Evolutionary conservation across 2,329 filamentous ascomycete genomes (phyloP).

Genomic region (Fulvia fulva): DNA sequence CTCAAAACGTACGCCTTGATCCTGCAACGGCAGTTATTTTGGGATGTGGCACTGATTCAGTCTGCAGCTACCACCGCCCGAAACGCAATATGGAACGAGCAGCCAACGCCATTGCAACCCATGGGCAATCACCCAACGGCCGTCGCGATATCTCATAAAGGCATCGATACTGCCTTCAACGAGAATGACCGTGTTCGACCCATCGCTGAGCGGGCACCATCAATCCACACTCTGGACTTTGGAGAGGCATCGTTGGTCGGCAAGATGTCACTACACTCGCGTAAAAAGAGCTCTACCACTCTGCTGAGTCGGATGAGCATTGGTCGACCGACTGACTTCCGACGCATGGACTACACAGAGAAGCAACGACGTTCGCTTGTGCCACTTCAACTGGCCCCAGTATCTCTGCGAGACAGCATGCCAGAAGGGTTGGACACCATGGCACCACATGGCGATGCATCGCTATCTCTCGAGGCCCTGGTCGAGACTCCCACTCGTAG

Average conservation of each 20-base stretch:
- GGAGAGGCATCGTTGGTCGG: conserved; percentile 20
- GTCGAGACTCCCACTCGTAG: conserved; percentile 5
- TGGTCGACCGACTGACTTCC: conserved; percentile 24
- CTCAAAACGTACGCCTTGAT: conserved; percentile 11
- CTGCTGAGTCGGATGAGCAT: conserved; percentile 24
- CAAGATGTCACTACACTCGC: conserved; percentile 13
- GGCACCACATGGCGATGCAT: neutral
- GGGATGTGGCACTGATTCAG: conserved; percentile 6
- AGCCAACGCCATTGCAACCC: conserved; percentile 21
- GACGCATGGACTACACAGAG: conserved; percentile 29
- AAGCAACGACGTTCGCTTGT: conserved; percentile 27
- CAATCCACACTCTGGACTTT: conserved; percentile 22
- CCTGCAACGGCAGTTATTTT: conserved; percentile 1
- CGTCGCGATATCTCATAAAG: neutral
- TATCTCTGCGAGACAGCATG: conserved; percentile 21
- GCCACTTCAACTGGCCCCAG: conserved; percentile 27
- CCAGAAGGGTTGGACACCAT: neutral
- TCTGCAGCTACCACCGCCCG: conserved; percentile 10
- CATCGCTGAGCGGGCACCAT: conserved; percentile 22
- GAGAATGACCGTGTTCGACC: conserved; percentile 19
- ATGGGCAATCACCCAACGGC: conserved; percentile 13
- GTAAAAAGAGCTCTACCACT: conserved; percentile 19
- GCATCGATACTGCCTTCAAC: conserved; percentile 13
- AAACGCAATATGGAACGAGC: conserved; percentile 21
- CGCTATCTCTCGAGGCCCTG: neutral